phyloP scores from a whole-genome alignment of 257 asterid genomes.

The Primulina tabacum region DNA sequence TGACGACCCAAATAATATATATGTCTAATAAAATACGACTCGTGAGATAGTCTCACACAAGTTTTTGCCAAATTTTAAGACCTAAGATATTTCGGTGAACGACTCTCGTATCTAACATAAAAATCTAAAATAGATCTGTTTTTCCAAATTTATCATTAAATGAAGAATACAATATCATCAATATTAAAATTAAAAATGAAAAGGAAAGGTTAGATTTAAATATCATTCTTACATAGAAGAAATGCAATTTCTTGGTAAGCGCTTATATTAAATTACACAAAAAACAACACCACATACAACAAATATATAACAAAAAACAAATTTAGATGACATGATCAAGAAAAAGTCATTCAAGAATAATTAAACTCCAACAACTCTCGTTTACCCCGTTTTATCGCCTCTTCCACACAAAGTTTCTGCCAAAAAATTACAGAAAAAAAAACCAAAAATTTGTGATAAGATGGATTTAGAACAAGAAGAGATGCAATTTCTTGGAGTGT shows the following conservation, averaged over 20 bases:
- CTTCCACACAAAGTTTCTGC: background rate
- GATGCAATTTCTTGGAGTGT: slow-evolving; percentile 52
- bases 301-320: background rate
- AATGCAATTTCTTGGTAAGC: too few relatives aligned
- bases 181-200: background rate
- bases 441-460: too few relatives aligned
- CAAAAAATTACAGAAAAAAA: background rate
- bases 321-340: background rate
- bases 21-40: too few relatives aligned
- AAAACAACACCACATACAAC: too few relatives aligned
- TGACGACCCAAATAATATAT: too few relatives aligned
- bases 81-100: too few relatives aligned
- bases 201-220: background rate
- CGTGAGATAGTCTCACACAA: too few relatives aligned
- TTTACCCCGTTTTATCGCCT: background rate
- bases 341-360: too few relatives aligned
- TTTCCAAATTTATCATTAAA: background rate
- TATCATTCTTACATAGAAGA: background rate
- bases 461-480: slow-evolving; percentile 75
- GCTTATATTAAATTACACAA: too few relatives aligned
- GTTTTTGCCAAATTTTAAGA: too few relatives aligned
- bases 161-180: background rate
- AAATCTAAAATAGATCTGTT: background rate
- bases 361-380: background rate
- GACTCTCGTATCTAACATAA: background rate